A percentile compares a stretch with the other conserved stretches of the same genome.
phyloP scores from a whole-genome alignment of 164 flowering plant genomes.

The Paratinospora sagittata region DNA sequence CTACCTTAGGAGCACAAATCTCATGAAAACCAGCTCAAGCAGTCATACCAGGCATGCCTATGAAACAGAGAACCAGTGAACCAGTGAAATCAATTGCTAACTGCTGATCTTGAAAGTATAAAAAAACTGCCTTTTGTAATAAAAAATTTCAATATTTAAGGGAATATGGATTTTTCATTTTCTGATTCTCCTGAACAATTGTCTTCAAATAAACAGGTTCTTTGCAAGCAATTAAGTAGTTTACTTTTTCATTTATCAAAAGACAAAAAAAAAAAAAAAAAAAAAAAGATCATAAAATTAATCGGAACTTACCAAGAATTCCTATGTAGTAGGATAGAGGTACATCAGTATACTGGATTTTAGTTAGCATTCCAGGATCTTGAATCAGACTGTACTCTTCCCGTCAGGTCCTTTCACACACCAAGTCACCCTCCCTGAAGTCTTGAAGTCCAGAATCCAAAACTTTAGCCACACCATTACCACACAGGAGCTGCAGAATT shows the following conservation, averaged over 20 bases:
- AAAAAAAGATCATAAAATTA: not conserved
- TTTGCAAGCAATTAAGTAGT: not conserved
- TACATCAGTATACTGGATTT: too few species aligned
- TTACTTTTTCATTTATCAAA: not conserved
- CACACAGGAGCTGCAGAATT: conserved; percentile 15
- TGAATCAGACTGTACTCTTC: too few species aligned
- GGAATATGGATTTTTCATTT: too few species aligned
- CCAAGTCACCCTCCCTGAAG: conserved; percentile 40
- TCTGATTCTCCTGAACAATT: too few species aligned
- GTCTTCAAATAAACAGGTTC: not conserved
- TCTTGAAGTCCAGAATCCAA: conserved; percentile 35
- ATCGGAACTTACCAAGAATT: not conserved
- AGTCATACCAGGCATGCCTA: conserved; percentile 21
- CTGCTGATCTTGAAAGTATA: not conserved
- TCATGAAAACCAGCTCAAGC: conserved; percentile 21
- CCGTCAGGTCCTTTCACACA: too few species aligned
- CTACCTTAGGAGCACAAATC: too few species aligned
- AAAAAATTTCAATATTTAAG: too few species aligned
- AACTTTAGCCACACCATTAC: conserved; percentile 35
- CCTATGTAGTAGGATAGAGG: too few species aligned
- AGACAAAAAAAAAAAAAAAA: not conserved
- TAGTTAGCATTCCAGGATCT: too few species aligned
- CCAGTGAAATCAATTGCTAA: not conserved
- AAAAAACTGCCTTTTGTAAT: too few species aligned
- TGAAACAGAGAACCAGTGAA: not conserved